Base-by-base conservation (phyloP, 2,329 filamentous ascomycete genomes). In the Paraphoma sp. region DNA sequence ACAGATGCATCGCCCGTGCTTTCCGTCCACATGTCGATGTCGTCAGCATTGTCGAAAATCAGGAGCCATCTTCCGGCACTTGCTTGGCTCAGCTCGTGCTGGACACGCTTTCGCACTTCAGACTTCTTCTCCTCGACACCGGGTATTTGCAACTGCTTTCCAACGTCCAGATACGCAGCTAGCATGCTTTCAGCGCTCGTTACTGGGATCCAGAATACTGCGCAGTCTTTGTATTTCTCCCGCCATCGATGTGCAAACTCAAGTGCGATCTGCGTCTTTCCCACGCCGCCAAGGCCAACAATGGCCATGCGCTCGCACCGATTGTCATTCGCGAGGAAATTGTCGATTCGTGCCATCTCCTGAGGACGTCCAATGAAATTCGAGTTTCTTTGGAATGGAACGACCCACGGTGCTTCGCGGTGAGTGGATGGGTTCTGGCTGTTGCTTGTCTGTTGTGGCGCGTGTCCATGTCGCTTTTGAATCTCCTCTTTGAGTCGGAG, bases 31-130 rank as follows among this genome's bases (percentile, higher is more conserved):
- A 79, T 48, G 1, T 71, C 55, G 3, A 47, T 46, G 51, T 82
- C 76, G 48, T 82, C 78, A 12, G 75, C 76, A 46, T 80, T 82
- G 51, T 82, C 78, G n/a, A 82, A 42, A 28, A 82, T 64, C 18
- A 81, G 40, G 1, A 82, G 64, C 80, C 78, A 81, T 1, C 54
- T 57, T 1, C 67, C 0, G 31, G 45, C 31, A 30, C 45, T 48
- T 14, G 23, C 43, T 14, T 23, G 9, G 23, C 23, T 45, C 28
- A 45, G 18, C 17, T 12, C 7, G 16, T 23, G 16, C 18, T 45
- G 43, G 9, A 17, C 9, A 10, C 29, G 3, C 4, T 18, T 45
- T 29, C 41, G 36, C 8, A 29, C 36, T 6, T 28, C 23, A 3
- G 8, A n/a, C 10, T 45, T 23, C 43, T 45, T 23, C 14, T 23